These are phyloP conservation scores for Epithemia pelagica DNA, from an alignment of 108 stramenopile genomes.

Conservation along the genomic window DNA sequence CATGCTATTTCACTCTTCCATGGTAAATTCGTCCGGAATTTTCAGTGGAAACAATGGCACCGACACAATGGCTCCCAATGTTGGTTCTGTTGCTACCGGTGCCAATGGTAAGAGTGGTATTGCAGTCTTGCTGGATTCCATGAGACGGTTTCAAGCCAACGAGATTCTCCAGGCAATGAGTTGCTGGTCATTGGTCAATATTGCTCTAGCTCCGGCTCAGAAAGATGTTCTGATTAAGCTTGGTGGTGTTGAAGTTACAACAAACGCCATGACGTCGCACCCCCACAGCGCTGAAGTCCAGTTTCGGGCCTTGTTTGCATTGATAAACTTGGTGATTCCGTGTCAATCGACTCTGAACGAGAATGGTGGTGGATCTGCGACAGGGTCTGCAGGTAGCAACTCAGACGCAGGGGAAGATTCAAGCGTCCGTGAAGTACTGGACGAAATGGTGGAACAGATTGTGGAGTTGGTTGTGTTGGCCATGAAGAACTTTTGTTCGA, in stretches of 20 bases:
- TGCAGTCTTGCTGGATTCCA: slow-evolving; percentile 83
- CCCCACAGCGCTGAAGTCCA: slow-evolving; percentile 84
- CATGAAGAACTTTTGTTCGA: slow-evolving; percentile 86
- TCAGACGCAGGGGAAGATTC: slow-evolving; percentile 20
- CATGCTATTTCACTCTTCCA: slow-evolving; percentile 81
- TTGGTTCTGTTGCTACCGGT: background rate
- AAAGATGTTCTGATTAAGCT: slow-evolving; percentile 71
- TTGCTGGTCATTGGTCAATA: slow-evolving; percentile 91
- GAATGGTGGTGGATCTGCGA: background rate
- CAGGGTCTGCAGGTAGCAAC: background rate
- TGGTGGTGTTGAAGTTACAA: slow-evolving; percentile 72
- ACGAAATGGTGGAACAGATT: slow-evolving; percentile 63
- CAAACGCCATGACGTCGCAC: slow-evolving; percentile 82
- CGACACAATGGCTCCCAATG: background rate
- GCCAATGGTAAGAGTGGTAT: slow-evolving; percentile 62
- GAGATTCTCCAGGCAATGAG: slow-evolving; percentile 87
- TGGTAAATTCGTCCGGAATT: slow-evolving; percentile 60
- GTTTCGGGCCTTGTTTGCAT: slow-evolving; percentile 88
- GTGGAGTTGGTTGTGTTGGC: slow-evolving; percentile 69
- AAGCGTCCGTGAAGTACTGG: slow-evolving; percentile 68
- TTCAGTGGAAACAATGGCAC: slow-evolving; percentile 27
- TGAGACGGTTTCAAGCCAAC: slow-evolving; percentile 66
- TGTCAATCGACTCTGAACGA: background rate
- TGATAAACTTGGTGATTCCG: slow-evolving; percentile 91
- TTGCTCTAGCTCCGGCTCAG: slow-evolving; percentile 80